Percentiles rank a stretch among this genome's conserved stretches.
Evolutionary conservation across 768 basidiomycete species (phyloP).

Genomic region (Suillus spraguei): DNA sequence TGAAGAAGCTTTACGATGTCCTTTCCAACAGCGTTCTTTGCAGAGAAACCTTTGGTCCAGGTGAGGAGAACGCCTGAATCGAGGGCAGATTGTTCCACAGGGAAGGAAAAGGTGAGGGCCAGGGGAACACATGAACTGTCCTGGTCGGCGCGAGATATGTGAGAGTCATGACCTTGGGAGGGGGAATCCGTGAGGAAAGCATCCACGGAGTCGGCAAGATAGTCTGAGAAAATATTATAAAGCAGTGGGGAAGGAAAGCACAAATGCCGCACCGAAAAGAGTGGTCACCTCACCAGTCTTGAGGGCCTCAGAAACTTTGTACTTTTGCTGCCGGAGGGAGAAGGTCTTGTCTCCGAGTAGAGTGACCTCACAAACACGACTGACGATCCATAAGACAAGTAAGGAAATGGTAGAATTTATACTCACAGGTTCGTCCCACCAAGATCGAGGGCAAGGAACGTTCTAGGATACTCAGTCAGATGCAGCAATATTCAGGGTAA

Average conservation of each 20-base stretch:
- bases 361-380: constrained; percentile 93
- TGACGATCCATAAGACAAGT: constrained; percentile 32
- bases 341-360: constrained; percentile 92
- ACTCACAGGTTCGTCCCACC: constrained; percentile 97
- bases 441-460: constrained; percentile 94
- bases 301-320: constrained; percentile 89
- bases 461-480: constrained; percentile 47
- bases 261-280: constrained; percentile 70
- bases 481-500: constrained; percentile 12
- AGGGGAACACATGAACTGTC: constrained; percentile 60
- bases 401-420: not conserved
- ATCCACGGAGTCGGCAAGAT: constrained; percentile 96
- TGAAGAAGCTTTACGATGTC: constrained; percentile 91
- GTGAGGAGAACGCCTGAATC: constrained; percentile 89
- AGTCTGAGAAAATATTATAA: constrained; percentile 57
- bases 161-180: constrained; percentile 20
- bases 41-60: constrained; percentile 96
- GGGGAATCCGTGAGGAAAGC: constrained; percentile 76
- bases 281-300: constrained; percentile 90
- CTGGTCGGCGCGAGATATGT: constrained; percentile 19
- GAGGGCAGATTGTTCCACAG: constrained; percentile 95
- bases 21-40: constrained; percentile 85
- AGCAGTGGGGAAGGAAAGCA: constrained; percentile 9
- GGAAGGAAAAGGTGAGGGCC: constrained; percentile 96
- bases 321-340: constrained; percentile 91